phyloP scores from a whole-genome alignment of 2,329 filamentous ascomycete genomes.

The Rhinocladiella similis region DNA sequence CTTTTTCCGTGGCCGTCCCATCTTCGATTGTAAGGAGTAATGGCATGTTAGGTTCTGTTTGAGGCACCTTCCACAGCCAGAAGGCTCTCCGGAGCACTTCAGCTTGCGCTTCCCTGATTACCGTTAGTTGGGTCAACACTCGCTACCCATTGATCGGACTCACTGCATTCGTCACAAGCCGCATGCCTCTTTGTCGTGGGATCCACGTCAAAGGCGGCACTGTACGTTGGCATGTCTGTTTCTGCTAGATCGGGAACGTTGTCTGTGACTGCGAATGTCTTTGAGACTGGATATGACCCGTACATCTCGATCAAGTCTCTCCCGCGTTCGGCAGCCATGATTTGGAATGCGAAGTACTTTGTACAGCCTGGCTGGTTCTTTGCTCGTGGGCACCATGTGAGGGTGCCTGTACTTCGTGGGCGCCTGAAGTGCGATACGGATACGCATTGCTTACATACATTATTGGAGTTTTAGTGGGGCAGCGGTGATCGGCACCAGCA shows the following conservation, averaged over 20 bases:
- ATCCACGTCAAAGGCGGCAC: constrained; percentile 27
- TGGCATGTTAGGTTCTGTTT: constrained; percentile 45
- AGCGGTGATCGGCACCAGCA: neutral
- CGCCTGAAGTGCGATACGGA: neutral
- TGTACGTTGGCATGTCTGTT: constrained; percentile 20
- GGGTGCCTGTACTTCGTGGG: neutral
- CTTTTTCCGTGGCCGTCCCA: constrained; percentile 49
- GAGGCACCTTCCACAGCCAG: constrained; percentile 44
- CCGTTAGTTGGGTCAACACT: neutral
- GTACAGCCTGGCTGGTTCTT: too few relatives aligned
- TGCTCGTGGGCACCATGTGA: neutral
- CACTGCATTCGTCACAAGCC: constrained; percentile 52
- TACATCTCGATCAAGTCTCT: constrained; percentile 7
- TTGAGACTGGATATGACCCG: constrained; percentile 17
- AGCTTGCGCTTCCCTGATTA: constrained; percentile 46
- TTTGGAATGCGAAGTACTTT: neutral
- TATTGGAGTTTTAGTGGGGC: too few relatives aligned
- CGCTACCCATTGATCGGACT: constrained; percentile 18
- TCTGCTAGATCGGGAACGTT: constrained; percentile 10
- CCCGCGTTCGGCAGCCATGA: constrained; percentile 11
- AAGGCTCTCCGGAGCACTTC: constrained; percentile 49
- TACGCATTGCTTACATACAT: too few relatives aligned
- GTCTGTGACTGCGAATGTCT: constrained; percentile 22
- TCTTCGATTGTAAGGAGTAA: constrained; percentile 50
- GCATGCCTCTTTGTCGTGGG: constrained; percentile 43